These are phyloP conservation scores for Trichoderma virens DNA, from an alignment of 495 filamentous ascomycete species.

Conservation along the genomic window DNA sequence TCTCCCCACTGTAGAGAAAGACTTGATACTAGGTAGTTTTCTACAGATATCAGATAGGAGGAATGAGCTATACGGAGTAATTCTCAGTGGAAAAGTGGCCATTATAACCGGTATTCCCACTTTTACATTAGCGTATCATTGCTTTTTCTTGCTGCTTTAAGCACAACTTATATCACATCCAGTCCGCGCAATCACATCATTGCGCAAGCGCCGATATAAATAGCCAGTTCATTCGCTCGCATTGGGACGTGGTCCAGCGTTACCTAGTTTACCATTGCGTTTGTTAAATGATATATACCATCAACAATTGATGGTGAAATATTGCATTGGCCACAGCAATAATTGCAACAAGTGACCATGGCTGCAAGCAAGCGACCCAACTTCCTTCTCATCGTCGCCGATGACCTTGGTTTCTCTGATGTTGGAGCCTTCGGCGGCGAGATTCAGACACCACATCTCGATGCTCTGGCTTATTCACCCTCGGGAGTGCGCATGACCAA, in stretches of 20 bases:
- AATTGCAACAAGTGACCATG: neutral
- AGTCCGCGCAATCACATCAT: neutral
- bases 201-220: neutral
- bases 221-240: neutral
- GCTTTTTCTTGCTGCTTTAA: neutral
- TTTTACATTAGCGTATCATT: too few species aligned
- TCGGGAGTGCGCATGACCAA: slow-evolving; percentile 47
- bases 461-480: slow-evolving; percentile 35
- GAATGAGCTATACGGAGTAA: too few species aligned
- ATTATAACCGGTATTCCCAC: too few species aligned
- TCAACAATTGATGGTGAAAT: neutral
- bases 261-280: neutral
- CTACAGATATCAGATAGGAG: too few species aligned
- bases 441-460: slow-evolving; percentile 50
- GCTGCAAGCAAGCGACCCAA: slow-evolving; percentile 29
- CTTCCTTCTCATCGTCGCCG: slow-evolving; percentile 51
- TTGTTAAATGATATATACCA: neutral
- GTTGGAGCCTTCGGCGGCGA: slow-evolving; percentile 51
- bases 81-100: too few species aligned
- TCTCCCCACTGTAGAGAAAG: too few species aligned
- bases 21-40: too few species aligned
- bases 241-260: too few species aligned
- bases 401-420: slow-evolving; percentile 53
- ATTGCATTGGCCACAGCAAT: neutral
- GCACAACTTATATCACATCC: neutral